These are phyloP conservation scores for Trypanosoma brucei DNA, from an alignment of 208 protist species.

Conservation along the genomic window DNA sequence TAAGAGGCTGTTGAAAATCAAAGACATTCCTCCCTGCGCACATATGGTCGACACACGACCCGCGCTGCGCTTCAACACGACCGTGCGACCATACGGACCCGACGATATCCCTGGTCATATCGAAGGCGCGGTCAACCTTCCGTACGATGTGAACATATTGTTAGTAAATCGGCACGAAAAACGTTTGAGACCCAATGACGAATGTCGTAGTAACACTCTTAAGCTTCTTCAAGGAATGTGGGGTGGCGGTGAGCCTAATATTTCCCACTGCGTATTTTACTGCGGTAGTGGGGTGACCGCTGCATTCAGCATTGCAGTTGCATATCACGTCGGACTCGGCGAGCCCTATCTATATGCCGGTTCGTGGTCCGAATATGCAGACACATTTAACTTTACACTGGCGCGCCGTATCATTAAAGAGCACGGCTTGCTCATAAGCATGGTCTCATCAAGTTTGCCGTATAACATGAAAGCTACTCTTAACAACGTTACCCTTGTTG, in stretches of 20 bases:
- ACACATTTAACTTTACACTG: slow-evolving; percentile 36
- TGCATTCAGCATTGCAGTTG: slow-evolving; percentile 67
- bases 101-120: slow-evolving; percentile 78
- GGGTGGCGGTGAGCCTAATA: slow-evolving; percentile 18
- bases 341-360: slow-evolving; percentile 67
- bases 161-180: slow-evolving; percentile 13
- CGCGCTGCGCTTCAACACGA: slow-evolving; percentile 41
- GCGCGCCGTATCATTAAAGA: slow-evolving; percentile 34
- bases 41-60: slow-evolving; percentile 63
- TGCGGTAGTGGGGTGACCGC: slow-evolving; percentile 82
- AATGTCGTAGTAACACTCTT: slow-evolving; percentile 45
- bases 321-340: slow-evolving; percentile 60
- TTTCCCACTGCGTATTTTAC: slow-evolving; percentile 63
- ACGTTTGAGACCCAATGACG: slow-evolving; percentile 35
- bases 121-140: slow-evolving; percentile 53
- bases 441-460: slow-evolving; percentile 28
- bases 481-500: slow-evolving; percentile 23
- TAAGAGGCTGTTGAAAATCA: slow-evolving; percentile 25
- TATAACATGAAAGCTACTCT: slow-evolving; percentile 33
- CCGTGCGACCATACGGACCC: slow-evolving; percentile 49
- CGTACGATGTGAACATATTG: slow-evolving; percentile 27
- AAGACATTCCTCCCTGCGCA: slow-evolving; percentile 46
- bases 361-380: slow-evolving; percentile 81
- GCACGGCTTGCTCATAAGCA: slow-evolving; percentile 53
- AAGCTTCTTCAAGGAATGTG: slow-evolving; percentile 23